A percentile compares a stretch with the other conserved stretches of the same genome.
Evolutionary conservation across 78 protist species (phyloP).

Genomic region (Dictyostelium firmibasis): DNA sequence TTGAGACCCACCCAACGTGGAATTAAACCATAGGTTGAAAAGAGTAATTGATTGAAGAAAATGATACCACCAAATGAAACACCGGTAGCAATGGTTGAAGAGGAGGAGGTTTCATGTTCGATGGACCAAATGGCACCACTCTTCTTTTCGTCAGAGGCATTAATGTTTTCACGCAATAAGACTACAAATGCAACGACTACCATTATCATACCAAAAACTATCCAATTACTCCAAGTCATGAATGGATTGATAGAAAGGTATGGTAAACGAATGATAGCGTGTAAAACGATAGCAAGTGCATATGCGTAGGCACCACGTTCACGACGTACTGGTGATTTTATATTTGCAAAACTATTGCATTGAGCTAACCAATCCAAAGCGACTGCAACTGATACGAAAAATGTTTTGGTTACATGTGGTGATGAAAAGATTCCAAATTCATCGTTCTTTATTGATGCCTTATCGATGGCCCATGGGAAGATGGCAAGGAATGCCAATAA

Average conservation of each 20-base stretch:
- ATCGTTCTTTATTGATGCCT: conserved; percentile 7
- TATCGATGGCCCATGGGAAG: conserved; percentile 33
- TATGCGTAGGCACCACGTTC: conserved; percentile 68
- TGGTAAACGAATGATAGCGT: conserved; percentile 45
- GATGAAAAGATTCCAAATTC: conserved; percentile 5
- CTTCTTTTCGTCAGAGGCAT: not conserved
- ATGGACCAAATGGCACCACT: not conserved
- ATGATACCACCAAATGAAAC: conserved; percentile 66
- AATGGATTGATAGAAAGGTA: conserved; percentile 52
- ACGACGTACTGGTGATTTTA: conserved; percentile 13
- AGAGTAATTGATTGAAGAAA: conserved; percentile 27
- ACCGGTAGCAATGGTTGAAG: conserved; percentile 29
- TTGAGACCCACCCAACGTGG: conserved; percentile 66
- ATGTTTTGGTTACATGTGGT: conserved; percentile 71
- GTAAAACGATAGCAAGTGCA: conserved; percentile 49
- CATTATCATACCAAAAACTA: conserved; percentile 26
- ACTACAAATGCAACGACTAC: not conserved
- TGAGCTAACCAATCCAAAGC: conserved; percentile 54
- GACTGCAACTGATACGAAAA: conserved; percentile 37
- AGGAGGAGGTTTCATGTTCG: not conserved
- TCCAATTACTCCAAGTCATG: conserved; percentile 62
- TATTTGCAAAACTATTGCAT: not conserved
- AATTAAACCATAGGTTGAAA: conserved; percentile 59
- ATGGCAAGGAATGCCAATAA: conserved; percentile 19
- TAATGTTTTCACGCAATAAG: conserved; percentile 3